phyloP scores from a whole-genome alignment of 208 protist genomes.

The Acanthamoeba healyi region DNA sequence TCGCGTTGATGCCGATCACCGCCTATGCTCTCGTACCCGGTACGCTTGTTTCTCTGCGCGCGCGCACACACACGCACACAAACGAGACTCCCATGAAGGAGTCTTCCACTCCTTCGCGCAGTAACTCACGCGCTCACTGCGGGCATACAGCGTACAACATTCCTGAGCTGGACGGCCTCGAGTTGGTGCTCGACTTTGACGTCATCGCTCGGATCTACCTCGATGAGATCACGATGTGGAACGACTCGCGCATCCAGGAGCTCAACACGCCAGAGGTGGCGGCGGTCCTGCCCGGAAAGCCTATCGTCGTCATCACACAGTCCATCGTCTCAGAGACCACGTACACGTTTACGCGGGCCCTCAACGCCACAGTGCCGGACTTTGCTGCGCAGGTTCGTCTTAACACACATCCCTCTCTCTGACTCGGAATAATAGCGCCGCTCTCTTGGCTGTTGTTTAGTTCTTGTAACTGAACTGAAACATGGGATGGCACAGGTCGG shows the following conservation, averaged over 20 bases:
- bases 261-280: slow-evolving; percentile 24
- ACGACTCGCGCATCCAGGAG: slow-evolving; percentile 16
- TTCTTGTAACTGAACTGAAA: too few species aligned
- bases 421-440: too few species aligned
- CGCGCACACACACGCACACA: too few species aligned
- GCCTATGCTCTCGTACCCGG: not conserved
- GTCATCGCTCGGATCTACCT: not conserved
- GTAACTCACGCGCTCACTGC: too few species aligned
- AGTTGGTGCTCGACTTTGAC: slow-evolving; percentile 47
- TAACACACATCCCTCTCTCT: too few species aligned
- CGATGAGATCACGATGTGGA: slow-evolving; percentile 28
- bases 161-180: not conserved
- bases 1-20: not conserved
- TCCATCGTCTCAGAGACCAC: not conserved
- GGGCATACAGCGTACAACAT: not conserved
- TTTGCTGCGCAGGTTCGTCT: not conserved
- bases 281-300: not conserved
- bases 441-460: too few species aligned
- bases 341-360: not conserved
- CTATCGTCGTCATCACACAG: not conserved
- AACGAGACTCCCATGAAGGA: too few species aligned
- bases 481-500: too few species aligned
- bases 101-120: too few species aligned
- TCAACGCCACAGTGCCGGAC: slow-evolving; percentile 27
- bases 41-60: not conserved